Percentiles rank a stretch among this genome's conserved stretches.
These are phyloP conservation scores for Ceratocystis destructans DNA, from an alignment of 2,329 filamentous ascomycete genomes.

Conservation along the genomic window DNA sequence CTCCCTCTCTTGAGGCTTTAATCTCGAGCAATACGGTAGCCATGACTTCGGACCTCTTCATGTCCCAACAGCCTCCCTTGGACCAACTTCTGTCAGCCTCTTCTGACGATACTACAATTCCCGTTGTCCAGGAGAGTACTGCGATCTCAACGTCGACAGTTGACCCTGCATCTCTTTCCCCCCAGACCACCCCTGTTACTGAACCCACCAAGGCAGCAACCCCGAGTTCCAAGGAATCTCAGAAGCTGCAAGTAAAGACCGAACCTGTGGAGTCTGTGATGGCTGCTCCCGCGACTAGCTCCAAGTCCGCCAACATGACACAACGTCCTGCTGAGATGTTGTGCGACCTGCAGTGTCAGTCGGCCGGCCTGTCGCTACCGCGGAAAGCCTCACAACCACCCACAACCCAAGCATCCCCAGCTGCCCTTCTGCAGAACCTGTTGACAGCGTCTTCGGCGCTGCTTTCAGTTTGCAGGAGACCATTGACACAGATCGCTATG, in stretches of 20 bases:
- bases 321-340: slow-evolving; percentile 99
- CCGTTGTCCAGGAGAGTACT: slow-evolving; percentile 5
- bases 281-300: slow-evolving; percentile 19
- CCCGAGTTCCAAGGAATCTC: slow-evolving; percentile 20
- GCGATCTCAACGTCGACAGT: slow-evolving; percentile 35
- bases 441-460: slow-evolving; percentile 55
- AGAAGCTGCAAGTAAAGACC: slow-evolving; percentile 23
- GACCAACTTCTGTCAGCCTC: slow-evolving; percentile 25
- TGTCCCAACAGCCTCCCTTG: slow-evolving; percentile 25
- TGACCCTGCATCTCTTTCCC: slow-evolving; percentile 48
- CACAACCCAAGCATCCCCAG: slow-evolving; percentile 6
- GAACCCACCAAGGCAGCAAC: slow-evolving; percentile 8
- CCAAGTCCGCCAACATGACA: slow-evolving; percentile 72
- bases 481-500: slow-evolving; percentile 59
- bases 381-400: slow-evolving; percentile 4
- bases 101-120: neutral
- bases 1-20: slow-evolving; percentile 32
- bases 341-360: slow-evolving; percentile 99
- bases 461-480: slow-evolving; percentile 53
- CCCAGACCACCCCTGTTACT: slow-evolving; percentile 39
- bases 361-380: slow-evolving; percentile 47
- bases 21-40: slow-evolving; percentile 31
- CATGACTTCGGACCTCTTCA: slow-evolving; percentile 46
- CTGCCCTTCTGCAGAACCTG: slow-evolving; percentile 44
- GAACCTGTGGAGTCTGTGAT: slow-evolving; percentile 18